A percentile compares a stretch with the other conserved stretches of the same genome.
These are phyloP conservation scores for Tetrapisispora iriomotensis DNA, from an alignment of 805 yeast genomes.

Conservation along the genomic window DNA sequence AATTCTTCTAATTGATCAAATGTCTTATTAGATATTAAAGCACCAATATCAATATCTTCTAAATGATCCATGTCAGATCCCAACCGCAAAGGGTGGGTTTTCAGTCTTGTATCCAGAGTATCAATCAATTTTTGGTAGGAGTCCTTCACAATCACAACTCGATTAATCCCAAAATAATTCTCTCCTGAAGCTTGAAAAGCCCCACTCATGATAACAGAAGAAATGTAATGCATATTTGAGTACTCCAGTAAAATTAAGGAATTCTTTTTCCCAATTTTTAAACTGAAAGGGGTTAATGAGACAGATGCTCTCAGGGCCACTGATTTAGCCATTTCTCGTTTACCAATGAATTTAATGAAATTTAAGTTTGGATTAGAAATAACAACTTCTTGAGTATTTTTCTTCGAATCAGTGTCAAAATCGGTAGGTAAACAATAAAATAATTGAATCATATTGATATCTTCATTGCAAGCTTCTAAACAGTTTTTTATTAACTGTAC, in stretches of 20 bases:
- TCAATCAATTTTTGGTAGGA: slow-evolving; percentile 55
- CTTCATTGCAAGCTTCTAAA: slow-evolving; percentile 60
- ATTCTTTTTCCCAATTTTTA: too few species aligned
- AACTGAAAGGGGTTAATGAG: too few species aligned
- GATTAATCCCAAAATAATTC: slow-evolving; percentile 91
- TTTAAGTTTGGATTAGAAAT: slow-evolving; percentile 72
- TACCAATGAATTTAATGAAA: slow-evolving; percentile 91
- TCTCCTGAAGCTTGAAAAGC: too few species aligned
- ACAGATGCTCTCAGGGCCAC: too few species aligned
- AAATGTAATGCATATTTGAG: too few species aligned
- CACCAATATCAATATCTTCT: slow-evolving; percentile 92
- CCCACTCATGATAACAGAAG: too few species aligned
- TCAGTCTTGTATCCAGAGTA: slow-evolving; percentile 49
- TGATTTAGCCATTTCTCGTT: too few species aligned
- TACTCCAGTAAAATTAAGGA: too few species aligned
- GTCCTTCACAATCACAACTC: slow-evolving; percentile 71
- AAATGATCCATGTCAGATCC: slow-evolving; percentile 90
- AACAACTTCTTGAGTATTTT: too few species aligned
- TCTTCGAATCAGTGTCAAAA: too few species aligned
- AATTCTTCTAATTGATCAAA: slow-evolving; percentile 58
- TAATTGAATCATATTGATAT: slow-evolving; percentile 77
- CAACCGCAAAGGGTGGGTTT: slow-evolving; percentile 41
- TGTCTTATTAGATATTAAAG: slow-evolving; percentile 73
- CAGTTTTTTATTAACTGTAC: slow-evolving; percentile 62
- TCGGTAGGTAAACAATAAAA: slow-evolving; percentile 89